Percentiles rank a stretch among this genome's conserved stretches.
phyloP scores from a whole-genome alignment of 495 filamentous ascomycete genomes.

The Penicillium cinerascens region DNA sequence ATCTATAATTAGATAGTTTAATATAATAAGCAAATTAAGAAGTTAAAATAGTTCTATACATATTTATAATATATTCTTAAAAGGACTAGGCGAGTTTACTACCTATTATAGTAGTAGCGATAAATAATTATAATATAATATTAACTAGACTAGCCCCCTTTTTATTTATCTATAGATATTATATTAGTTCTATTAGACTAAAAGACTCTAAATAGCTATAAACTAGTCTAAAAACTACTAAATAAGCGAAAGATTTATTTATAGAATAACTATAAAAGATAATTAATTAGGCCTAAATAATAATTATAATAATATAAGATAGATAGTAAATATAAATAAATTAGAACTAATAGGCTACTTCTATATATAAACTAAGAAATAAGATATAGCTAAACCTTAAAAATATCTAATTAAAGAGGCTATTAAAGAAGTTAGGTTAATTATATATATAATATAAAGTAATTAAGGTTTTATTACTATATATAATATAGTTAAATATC shows the following conservation, averaged over 20 bases:
- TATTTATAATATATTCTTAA: too few species aligned
- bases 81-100: too few species aligned
- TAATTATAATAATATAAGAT: not conserved
- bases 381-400: conserved; percentile 1
- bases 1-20: too few species aligned
- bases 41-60: too few species aligned
- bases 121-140: not conserved
- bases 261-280: not conserved
- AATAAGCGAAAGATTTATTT: not conserved
- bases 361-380: conserved; percentile 1
- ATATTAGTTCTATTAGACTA: not conserved
- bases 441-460: not conserved
- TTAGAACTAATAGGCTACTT: not conserved
- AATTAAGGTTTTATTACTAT: too few species aligned
- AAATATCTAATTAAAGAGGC: too few species aligned
- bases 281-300: not conserved
- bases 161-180: not conserved
- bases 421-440: too few species aligned
- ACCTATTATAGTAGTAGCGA: not conserved
- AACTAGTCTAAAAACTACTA: too few species aligned
- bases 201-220: too few species aligned
- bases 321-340: not conserved
- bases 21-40: too few species aligned
- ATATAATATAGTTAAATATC: too few species aligned
- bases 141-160: not conserved